Evolutionary conservation across 2,329 filamentous ascomycete species (phyloP), one percentile per base, ranked within the genome.

Genomic region (Pseudophaeomoniella oleicola): DNA sequence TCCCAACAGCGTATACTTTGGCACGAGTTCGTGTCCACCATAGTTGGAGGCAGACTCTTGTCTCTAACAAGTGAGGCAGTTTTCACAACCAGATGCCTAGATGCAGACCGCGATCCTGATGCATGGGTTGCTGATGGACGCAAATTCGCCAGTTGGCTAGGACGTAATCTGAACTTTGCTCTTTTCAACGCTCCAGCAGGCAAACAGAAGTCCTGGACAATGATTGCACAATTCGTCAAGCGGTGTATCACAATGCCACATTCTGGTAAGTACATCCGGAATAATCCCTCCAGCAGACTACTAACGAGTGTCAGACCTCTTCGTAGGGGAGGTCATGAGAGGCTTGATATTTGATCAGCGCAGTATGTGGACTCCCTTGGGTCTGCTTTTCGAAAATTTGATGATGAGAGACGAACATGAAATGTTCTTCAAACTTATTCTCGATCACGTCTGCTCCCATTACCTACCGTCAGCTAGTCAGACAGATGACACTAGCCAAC

Each of bases 241-340:
- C 77, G 78, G 42, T 66, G 73, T 1, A 59, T 88, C 40, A 77
- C 71, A 18, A 55, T 94, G 18, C 84, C 83, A 2, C 84, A 90
- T 56, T 63, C 69, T 37, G 78, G 83, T 81, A 64, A 19, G 34
- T 34, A 22, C 32, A 16, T 5, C 10, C 16, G 9, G n/a, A n/a
- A n/a, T n/a, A n/a, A n/a, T n/a, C n/a, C n/a, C n/a, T n/a, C n/a
- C n/a, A n/a, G n/a, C n/a, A n/a, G n/a, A n/a, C n/a, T n/a, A n/a
- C n/a, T n/a, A n/a, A n/a, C n/a, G n/a, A n/a, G n/a, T n/a, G 32
- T 1, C 44, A 67, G 64, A 62, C 41, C 48, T 56, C 5, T 32
- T 66, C 15, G 49, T 62, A 2, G 51, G 49, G 15, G 52, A 60
- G 27, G 42, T 64, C n/a, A 65, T 60, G 34, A 44, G 43, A 3